Percentiles rank a stretch among this genome's conserved stretches.
phyloP scores from a whole-genome alignment of 164 flowering plant species.

The Echeveria elegans region DNA sequence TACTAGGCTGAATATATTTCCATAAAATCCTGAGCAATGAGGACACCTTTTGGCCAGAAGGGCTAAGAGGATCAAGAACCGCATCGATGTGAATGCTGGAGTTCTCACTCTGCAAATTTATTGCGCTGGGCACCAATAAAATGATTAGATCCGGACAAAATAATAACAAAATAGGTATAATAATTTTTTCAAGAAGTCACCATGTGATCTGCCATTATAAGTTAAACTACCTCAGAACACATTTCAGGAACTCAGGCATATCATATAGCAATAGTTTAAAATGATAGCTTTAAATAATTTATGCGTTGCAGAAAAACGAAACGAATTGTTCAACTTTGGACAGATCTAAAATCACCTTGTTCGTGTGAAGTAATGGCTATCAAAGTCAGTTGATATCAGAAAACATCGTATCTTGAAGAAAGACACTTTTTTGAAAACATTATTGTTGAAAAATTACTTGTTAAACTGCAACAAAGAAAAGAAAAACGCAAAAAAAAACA shows the following conservation, averaged over 20 bases:
- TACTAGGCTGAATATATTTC: slow-evolving; percentile 74
- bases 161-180: not conserved
- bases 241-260: too few species aligned
- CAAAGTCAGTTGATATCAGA: not conserved
- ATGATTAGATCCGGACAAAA: slow-evolving; percentile 8
- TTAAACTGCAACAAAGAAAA: too few species aligned
- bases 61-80: slow-evolving; percentile 91
- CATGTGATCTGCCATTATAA: too few species aligned
- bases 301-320: too few species aligned
- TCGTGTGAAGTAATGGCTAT: too few species aligned
- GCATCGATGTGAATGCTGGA: slow-evolving; percentile 88
- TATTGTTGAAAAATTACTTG: not conserved
- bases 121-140: slow-evolving; percentile 50
- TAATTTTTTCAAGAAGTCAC: too few species aligned
- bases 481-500: not conserved
- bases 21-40: slow-evolving; percentile 59
- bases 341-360: too few species aligned
- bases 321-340: too few species aligned
- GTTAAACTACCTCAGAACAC: too few species aligned
- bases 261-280: too few species aligned
- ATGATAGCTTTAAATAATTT: too few species aligned
- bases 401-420: too few species aligned
- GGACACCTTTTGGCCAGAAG: slow-evolving; percentile 75
- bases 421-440: not conserved
- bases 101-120: slow-evolving; percentile 48